These are phyloP conservation scores for Paramecium sonneborni DNA, from an alignment of 73 alveolate species.

Conservation along the genomic window DNA sequence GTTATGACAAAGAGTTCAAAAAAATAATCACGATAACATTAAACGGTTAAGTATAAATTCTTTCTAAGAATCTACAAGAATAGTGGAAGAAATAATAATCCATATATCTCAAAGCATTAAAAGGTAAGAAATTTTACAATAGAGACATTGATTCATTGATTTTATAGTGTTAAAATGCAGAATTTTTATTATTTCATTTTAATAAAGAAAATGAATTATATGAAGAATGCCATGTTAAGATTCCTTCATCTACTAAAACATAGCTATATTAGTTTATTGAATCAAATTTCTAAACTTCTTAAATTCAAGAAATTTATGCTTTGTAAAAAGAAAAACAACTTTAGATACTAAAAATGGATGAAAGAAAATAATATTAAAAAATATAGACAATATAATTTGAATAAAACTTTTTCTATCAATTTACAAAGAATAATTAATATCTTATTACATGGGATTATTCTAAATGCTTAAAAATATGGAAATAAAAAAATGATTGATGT, in stretches of 20 bases:
- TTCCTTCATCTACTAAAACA: background rate
- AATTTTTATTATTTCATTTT: background rate
- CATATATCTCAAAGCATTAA: background rate
- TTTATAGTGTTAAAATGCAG: background rate
- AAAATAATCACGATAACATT: background rate
- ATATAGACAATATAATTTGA: background rate
- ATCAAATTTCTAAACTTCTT: background rate
- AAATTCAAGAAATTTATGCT: background rate
- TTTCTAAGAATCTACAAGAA: background rate
- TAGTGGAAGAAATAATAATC: background rate
- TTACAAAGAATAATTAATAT: background rate
- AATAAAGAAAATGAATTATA: background rate
- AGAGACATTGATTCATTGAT: background rate
- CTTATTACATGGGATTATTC: background rate
- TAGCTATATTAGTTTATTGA: background rate
- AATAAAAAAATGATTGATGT: background rate
- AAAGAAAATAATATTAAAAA: background rate
- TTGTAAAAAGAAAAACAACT: background rate
- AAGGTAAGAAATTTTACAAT: background rate
- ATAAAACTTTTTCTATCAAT: background rate
- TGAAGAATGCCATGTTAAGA: background rate
- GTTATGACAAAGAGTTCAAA: background rate
- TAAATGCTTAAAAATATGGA: background rate
- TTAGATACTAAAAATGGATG: background rate
- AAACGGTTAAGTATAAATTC: background rate